phyloP scores from a whole-genome alignment of 1,284 basidiomycete genomes.

The Stygiomarasmius scandens region DNA sequence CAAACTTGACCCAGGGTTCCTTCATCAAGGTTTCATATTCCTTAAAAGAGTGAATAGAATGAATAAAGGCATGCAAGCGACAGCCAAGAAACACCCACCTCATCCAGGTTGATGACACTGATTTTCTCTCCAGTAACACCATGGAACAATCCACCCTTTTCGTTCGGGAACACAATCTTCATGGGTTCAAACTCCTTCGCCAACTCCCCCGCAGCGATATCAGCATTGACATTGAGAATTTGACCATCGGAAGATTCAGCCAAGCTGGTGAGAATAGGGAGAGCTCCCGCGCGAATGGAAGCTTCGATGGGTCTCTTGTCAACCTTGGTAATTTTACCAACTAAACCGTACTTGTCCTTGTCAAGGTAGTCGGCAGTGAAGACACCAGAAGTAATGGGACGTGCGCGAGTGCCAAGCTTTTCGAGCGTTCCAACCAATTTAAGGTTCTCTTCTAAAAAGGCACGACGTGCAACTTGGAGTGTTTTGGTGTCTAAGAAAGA shows the following conservation, averaged over 20 bases:
- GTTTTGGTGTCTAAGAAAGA: slow-evolving; percentile 78
- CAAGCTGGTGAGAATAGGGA: slow-evolving; percentile 91
- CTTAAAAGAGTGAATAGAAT: slow-evolving; percentile 37
- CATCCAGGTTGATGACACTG: slow-evolving; percentile 96
- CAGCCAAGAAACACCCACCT: slow-evolving; percentile 52
- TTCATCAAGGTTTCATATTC: slow-evolving; percentile 98
- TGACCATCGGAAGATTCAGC: slow-evolving; percentile 92
- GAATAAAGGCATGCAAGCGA: slow-evolving; percentile 4
- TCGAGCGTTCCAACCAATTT: slow-evolving; percentile 91
- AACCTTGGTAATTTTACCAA: slow-evolving; percentile 90
- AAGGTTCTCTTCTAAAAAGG: slow-evolving; percentile 94
- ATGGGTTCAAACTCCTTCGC: slow-evolving; percentile 97
- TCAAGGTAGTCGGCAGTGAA: slow-evolving; percentile 96
- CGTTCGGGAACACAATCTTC: slow-evolving; percentile 99
- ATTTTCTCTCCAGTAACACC: slow-evolving; percentile 95
- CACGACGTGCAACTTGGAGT: slow-evolving; percentile 89
- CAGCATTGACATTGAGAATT: slow-evolving; percentile 96
- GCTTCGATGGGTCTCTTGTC: slow-evolving; percentile 96
- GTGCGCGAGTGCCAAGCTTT: slow-evolving; percentile 89
- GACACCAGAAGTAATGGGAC: slow-evolving; percentile 94
- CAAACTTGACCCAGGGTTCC: slow-evolving; percentile 99
- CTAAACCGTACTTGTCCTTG: slow-evolving; percentile 91
- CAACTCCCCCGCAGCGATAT: slow-evolving; percentile 94
- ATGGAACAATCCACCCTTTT: slow-evolving; percentile 98
- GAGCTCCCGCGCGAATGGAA: slow-evolving; percentile 88